Evolutionary conservation across 208 protist genomes (phyloP).

Genomic region (Angomonas ambiguus): DNA sequence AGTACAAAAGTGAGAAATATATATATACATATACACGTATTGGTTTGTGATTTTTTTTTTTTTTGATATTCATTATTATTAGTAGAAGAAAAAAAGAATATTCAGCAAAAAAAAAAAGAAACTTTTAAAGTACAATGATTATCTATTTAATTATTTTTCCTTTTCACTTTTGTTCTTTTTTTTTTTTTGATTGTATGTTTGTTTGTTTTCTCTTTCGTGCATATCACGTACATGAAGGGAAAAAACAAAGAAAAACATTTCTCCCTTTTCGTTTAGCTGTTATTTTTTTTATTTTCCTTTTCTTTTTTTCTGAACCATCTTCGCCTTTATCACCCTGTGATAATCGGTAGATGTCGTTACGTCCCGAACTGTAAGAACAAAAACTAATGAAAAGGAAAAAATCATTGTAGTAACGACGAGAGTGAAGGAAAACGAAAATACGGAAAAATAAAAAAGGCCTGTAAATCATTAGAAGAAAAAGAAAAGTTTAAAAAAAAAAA

Average conservation of each 20-base stretch:
- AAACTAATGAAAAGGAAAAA: too few relatives aligned
- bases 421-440: not conserved
- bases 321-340: not conserved
- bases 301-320: constrained; percentile 13
- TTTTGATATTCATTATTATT: not conserved
- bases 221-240: not conserved
- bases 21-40: too few relatives aligned
- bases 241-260: not conserved
- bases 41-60: not conserved
- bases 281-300: constrained; percentile 6
- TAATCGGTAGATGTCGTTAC: too few relatives aligned
- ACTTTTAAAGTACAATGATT: constrained; percentile 1
- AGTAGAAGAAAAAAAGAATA: constrained; percentile 11
- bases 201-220: not conserved
- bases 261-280: not conserved
- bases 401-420: too few relatives aligned
- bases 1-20: constrained; percentile 6
- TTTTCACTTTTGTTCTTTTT: constrained; percentile 12
- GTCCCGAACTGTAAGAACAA: too few relatives aligned
- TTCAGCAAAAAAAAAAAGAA: constrained; percentile 1
- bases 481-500: constrained; percentile 1
- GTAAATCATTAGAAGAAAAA: not conserved
- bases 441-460: constrained; percentile 4
- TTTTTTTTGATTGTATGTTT: constrained; percentile 13
- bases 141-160: not conserved